Percentiles rank a stretch among this genome's conserved stretches.
Conservation (phyloP, 1,139 yeast species). For the Sporopachydermia cereana region DNA sequence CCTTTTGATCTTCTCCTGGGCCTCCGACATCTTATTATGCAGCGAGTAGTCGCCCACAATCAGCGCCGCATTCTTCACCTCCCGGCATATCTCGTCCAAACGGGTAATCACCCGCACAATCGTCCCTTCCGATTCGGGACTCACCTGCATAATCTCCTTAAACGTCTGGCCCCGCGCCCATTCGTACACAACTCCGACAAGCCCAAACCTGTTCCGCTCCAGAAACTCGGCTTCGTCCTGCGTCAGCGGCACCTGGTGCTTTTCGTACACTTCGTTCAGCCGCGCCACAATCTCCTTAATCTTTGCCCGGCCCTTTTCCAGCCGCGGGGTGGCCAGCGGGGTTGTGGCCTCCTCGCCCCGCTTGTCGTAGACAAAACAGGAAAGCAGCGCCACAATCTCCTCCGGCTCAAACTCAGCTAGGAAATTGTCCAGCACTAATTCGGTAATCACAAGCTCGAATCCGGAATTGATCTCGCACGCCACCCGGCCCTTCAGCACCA, state of each 20-base stretch:
- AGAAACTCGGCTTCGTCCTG: slow-evolving; percentile 78
- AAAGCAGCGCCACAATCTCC: slow-evolving; percentile 85
- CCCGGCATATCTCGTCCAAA: slow-evolving; percentile 88
- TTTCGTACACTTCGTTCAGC: slow-evolving; percentile 49
- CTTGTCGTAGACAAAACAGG: slow-evolving; percentile 91
- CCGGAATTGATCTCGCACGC: slow-evolving; percentile 86
- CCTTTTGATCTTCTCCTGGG: slow-evolving; percentile 90
- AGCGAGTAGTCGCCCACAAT: slow-evolving; percentile 87
- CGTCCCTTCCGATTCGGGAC: slow-evolving; percentile 91
- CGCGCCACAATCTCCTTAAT: slow-evolving; percentile 61
- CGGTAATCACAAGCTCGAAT: slow-evolving; percentile 83
- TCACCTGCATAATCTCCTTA: slow-evolving; percentile 78
- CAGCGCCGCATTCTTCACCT: slow-evolving; percentile 87
- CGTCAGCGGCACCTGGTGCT: slow-evolving; percentile 63
- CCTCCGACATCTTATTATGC: slow-evolving; percentile 80
- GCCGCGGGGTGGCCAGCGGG: slow-evolving; percentile 64
- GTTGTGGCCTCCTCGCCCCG: slow-evolving; percentile 44
- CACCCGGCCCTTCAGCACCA: slow-evolving; percentile 74
- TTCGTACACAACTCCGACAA: slow-evolving; percentile 89
- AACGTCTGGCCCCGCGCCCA: slow-evolving; percentile 96
- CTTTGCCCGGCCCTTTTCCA: slow-evolving; percentile 63
- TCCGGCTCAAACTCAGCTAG: slow-evolving; percentile 90
- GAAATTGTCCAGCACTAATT: slow-evolving; percentile 79
- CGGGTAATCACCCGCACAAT: slow-evolving; percentile 95
- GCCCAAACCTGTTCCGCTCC: slow-evolving; percentile 76